These are phyloP conservation scores for Arthromyces matolae DNA, from an alignment of 768 basidiomycete genomes.

Conservation along the genomic window DNA sequence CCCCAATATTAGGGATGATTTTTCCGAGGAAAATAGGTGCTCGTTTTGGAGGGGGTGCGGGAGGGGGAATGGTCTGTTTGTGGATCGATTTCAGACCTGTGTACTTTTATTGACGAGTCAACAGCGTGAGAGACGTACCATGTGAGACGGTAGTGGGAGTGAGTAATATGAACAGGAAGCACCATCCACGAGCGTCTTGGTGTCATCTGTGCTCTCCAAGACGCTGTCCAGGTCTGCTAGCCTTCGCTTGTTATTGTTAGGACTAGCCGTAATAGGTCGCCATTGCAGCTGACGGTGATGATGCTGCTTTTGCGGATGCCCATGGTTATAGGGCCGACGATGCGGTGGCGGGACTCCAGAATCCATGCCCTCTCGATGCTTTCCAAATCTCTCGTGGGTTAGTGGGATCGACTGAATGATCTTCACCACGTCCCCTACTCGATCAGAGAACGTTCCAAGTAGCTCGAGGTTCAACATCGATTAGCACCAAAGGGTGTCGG, in stretches of 20 bases:
- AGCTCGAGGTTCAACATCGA: conserved; percentile 8
- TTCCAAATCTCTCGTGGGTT: neutral
- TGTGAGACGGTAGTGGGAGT: neutral
- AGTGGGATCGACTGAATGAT: conserved; percentile 8
- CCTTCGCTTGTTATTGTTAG: neutral
- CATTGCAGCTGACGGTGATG: conserved; percentile 5
- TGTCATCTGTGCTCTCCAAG: conserved; percentile 6
- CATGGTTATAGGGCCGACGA: too few relatives aligned
- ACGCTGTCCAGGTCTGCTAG: conserved; percentile 5
- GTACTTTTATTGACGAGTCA: neutral
- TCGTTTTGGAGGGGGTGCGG: neutral
- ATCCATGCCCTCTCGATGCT: too few relatives aligned
- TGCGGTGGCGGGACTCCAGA: too few relatives aligned
- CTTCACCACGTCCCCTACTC: conserved; percentile 6
- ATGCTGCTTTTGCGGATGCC: conserved; percentile 1
- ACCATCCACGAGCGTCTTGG: conserved; percentile 5
- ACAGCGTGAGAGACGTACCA: conserved; percentile 7
- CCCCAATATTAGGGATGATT: conserved; percentile 15
- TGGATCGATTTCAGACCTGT: neutral
- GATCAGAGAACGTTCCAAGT: conserved; percentile 4
- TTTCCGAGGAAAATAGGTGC: conserved; percentile 6
- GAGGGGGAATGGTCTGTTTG: neutral
- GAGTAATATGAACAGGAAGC: neutral
- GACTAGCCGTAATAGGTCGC: neutral
- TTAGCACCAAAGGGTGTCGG: too few relatives aligned